These are phyloP conservation scores for Hypocrella siamensis DNA, from an alignment of 2,329 filamentous ascomycete genomes.

Conservation along the genomic window DNA sequence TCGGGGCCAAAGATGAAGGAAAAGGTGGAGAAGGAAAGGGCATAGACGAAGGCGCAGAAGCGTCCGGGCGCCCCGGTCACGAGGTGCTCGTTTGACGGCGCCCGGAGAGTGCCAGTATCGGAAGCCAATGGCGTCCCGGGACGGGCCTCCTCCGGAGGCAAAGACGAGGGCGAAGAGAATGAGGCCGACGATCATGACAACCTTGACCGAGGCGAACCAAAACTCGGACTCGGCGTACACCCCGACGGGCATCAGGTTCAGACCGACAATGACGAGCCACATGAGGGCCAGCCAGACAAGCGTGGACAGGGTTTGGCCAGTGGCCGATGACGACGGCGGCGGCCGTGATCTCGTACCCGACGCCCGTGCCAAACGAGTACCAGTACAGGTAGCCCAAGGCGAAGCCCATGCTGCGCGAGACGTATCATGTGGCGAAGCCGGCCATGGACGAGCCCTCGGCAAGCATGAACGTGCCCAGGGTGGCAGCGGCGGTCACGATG, in stretches of 20 bases:
- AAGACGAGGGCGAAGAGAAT: slow-evolving; percentile 49
- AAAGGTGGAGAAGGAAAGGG: slow-evolving; percentile 52
- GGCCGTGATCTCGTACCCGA: slow-evolving; percentile 28
- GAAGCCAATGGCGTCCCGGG: slow-evolving; percentile 48
- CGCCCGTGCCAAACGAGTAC: slow-evolving; percentile 27
- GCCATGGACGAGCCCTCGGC: slow-evolving; percentile 34
- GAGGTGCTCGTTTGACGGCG: slow-evolving; percentile 18
- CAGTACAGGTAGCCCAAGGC: slow-evolving; percentile 37
- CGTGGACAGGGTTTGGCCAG: slow-evolving; percentile 21
- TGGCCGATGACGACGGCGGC: slow-evolving; percentile 28
- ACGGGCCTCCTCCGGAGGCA: slow-evolving; percentile 53
- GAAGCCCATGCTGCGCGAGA: slow-evolving; percentile 42
- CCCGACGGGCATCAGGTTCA: slow-evolving; percentile 5
- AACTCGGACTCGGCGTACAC: slow-evolving; percentile 28
- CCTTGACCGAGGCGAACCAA: slow-evolving; percentile 41
- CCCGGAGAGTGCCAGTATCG: slow-evolving; percentile 31
- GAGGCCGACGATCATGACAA: slow-evolving; percentile 33
- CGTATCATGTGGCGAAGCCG: slow-evolving; percentile 36
- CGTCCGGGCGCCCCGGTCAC: slow-evolving; percentile 17
- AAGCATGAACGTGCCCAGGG: slow-evolving; percentile 42
- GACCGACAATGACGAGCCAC: slow-evolving; percentile 20
- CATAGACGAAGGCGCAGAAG: slow-evolving; percentile 33
- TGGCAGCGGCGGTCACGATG: slow-evolving; percentile 37
- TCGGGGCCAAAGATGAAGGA: slow-evolving; percentile 50
- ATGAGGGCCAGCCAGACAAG: slow-evolving; percentile 20